Evolutionary conservation across 2,329 filamentous ascomycete genomes (phyloP).

Genomic region (Apiospora phragmitis): DNA sequence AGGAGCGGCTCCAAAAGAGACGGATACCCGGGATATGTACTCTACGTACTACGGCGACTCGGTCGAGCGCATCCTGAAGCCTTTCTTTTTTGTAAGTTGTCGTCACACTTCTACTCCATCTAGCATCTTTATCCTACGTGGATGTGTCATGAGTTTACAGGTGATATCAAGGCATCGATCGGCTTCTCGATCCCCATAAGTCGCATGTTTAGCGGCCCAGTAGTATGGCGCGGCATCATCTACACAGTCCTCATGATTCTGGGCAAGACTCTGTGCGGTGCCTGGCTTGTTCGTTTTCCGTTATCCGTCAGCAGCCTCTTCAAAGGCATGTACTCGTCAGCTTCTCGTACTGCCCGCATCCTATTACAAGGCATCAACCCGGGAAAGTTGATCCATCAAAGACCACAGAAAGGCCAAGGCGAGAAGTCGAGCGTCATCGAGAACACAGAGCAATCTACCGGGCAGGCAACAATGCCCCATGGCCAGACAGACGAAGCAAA

Average conservation of each 20-base stretch:
- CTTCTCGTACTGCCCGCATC: slow-evolving; percentile 12
- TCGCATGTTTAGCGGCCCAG: slow-evolving; percentile 61
- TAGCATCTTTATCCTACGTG: not conserved
- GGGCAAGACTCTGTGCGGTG: slow-evolving; percentile 59
- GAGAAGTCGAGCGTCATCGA: not conserved
- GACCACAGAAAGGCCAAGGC: slow-evolving; percentile 9
- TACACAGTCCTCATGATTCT: slow-evolving; percentile 72
- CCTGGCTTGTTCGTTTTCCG: slow-evolving; percentile 53
- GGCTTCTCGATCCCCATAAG: slow-evolving; percentile 78
- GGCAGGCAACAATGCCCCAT: not conserved
- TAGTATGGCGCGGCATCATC: slow-evolving; percentile 73
- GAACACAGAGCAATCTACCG: not conserved
- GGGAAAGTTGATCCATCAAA: not conserved
- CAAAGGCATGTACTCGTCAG: slow-evolving; percentile 10
- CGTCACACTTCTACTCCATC: slow-evolving; percentile 7
- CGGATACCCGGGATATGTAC: slow-evolving; percentile 29
- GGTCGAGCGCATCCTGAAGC: slow-evolving; percentile 57
- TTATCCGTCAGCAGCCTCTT: slow-evolving; percentile 16
- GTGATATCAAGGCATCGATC: slow-evolving; percentile 51
- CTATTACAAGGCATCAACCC: slow-evolving; percentile 20
- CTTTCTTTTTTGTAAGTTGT: slow-evolving; percentile 68
- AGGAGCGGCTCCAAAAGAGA: not conserved
- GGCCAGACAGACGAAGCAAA: not conserved
- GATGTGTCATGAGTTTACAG: not conserved
- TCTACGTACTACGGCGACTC: slow-evolving; percentile 40